Percentiles rank a stretch among this genome's conserved stretches.
phyloP scores from a whole-genome alignment of 2,329 filamentous ascomycete species.

The Macroventuria anomochaeta region DNA sequence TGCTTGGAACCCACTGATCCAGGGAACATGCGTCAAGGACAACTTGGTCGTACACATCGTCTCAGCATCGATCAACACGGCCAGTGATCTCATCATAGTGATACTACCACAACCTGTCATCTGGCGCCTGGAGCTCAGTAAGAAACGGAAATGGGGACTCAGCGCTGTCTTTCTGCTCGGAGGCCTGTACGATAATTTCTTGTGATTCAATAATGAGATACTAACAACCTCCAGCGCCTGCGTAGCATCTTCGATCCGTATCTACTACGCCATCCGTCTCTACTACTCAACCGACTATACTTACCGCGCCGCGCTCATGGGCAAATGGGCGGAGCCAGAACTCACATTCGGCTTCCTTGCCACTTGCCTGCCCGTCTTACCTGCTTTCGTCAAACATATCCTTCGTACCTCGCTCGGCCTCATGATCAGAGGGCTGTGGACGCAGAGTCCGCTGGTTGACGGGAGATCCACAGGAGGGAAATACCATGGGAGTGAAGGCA shows the following conservation, averaged over 20 bases:
- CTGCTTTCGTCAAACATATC: constrained; percentile 20
- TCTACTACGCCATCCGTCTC: constrained; percentile 21
- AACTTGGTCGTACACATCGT: constrained; percentile 23
- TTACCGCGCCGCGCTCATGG: constrained; percentile 21
- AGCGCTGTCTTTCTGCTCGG: constrained; percentile 24
- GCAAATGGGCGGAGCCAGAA: constrained; percentile 26
- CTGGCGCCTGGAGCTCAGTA: constrained; percentile 20
- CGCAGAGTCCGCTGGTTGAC: neutral
- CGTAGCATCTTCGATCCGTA: constrained; percentile 14
- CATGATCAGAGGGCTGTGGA: neutral
- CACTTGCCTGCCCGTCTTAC: constrained; percentile 24
- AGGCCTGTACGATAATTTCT: constrained; percentile 13
- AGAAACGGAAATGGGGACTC: constrained; percentile 18
- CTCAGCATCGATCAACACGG: constrained; percentile 25
- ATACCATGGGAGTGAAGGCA: neutral
- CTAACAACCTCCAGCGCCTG: constrained; percentile 17
- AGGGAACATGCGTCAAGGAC: constrained; percentile 19
- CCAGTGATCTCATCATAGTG: constrained; percentile 27
- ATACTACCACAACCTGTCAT: constrained; percentile 28
- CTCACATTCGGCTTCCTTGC: constrained; percentile 24
- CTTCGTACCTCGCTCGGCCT: neutral
- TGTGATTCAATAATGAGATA: neutral
- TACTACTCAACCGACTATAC: constrained; percentile 17
- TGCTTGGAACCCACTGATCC: constrained; percentile 23
- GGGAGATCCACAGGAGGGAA: neutral